Evolutionary conservation across 208 protist genomes (phyloP).

Genomic region (Trichomonas tenax): DNA sequence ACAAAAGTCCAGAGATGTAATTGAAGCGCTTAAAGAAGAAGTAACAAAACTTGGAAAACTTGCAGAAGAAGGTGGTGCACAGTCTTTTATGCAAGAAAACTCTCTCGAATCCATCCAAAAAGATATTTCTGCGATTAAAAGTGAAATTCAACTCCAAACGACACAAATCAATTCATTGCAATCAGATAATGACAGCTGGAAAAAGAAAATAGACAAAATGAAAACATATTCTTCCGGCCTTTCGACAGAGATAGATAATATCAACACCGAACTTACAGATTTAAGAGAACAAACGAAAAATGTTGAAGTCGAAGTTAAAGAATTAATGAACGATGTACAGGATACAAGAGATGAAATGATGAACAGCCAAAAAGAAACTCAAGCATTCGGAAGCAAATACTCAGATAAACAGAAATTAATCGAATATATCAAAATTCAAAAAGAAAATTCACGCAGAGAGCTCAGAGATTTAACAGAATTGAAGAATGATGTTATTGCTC

Average conservation of each 20-base stretch:
- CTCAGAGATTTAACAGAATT: not conserved
- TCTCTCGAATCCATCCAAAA: not conserved
- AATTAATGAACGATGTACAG: not conserved
- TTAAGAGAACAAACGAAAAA: not conserved
- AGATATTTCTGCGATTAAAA: not conserved
- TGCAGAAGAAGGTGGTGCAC: not conserved
- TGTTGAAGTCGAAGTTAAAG: not conserved
- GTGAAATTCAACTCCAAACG: not conserved
- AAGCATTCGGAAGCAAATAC: not conserved
- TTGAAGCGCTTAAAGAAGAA: conserved; percentile 72
- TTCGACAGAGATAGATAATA: not conserved
- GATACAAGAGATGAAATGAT: not conserved
- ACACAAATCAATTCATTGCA: not conserved
- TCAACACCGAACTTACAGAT: not conserved
- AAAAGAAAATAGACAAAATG: not conserved
- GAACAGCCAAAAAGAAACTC: not conserved
- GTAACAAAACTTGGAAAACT: conserved; percentile 62
- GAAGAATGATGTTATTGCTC: not conserved
- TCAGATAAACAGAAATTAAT: not conserved
- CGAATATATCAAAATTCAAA: not conserved
- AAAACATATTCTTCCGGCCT: not conserved
- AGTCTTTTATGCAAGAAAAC: not conserved
- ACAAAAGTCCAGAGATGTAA: conserved; percentile 69
- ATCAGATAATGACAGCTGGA: not conserved
- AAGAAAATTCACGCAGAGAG: not conserved